A percentile compares a stretch with the other conserved stretches of the same genome.
These are phyloP conservation scores for Paramecium biaurelia DNA, from an alignment of 73 alveolate species.

Conservation along the genomic window DNA sequence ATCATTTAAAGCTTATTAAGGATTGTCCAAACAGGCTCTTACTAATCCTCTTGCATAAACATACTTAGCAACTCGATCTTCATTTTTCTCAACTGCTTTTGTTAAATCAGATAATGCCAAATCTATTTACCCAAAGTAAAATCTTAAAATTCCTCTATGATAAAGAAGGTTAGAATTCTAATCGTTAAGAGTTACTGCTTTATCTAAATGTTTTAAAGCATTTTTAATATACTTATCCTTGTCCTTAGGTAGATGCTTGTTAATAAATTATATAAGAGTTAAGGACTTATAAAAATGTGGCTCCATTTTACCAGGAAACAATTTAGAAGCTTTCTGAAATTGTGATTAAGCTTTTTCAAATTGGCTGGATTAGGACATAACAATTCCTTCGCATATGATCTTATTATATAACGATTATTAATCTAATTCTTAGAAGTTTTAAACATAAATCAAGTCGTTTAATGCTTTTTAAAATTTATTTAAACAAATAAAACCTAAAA, in stretches of 20 bases:
- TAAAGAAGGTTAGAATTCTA: constrained; percentile 45
- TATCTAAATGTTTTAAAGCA: constrained; percentile 62
- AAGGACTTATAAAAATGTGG: constrained; percentile 48
- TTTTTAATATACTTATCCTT: constrained; percentile 38
- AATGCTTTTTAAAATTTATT: constrained; percentile 77
- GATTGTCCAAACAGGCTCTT: constrained; percentile 49
- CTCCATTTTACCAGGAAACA: constrained; percentile 54
- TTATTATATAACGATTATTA: constrained; percentile 62
- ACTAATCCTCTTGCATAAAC: constrained; percentile 64
- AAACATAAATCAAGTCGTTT: constrained; percentile 67
- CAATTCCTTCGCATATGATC: constrained; percentile 67
- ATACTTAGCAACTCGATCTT: constrained; percentile 48
- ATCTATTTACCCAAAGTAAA: constrained; percentile 48
- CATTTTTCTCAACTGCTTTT: background rate
- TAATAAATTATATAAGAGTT: constrained; percentile 44
- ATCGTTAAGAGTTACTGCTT: constrained; percentile 53
- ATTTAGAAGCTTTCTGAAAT: constrained; percentile 49
- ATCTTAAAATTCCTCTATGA: constrained; percentile 62
- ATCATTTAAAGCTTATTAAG: constrained; percentile 62
- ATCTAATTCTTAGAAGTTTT: constrained; percentile 60
- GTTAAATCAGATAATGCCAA: constrained; percentile 39
- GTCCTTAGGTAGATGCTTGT: constrained; percentile 1
- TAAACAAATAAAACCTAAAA: constrained; percentile 54
- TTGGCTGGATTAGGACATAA: background rate
- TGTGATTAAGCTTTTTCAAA: constrained; percentile 46